Conservation (phyloP, 148 eudicot genomes). For the Rhododendron ferrugineum region DNA sequence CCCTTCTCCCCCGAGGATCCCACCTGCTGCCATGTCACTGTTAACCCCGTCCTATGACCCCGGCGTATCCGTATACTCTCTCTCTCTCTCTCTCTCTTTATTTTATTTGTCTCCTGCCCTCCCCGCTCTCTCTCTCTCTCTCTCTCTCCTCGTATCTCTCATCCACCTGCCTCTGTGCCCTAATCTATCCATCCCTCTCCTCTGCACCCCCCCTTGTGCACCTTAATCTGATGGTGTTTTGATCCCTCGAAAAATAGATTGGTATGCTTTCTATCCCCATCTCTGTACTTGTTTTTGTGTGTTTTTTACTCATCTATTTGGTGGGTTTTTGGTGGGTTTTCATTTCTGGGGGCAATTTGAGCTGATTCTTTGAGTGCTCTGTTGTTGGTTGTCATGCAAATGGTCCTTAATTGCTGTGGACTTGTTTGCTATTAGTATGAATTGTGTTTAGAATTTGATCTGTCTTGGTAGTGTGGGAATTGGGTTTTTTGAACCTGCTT, state of each 20-base stretch:
- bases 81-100: constrained; percentile 17
- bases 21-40: constrained; percentile 35
- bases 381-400: background rate
- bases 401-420: constrained; percentile 8
- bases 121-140: constrained; percentile 17
- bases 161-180: constrained; percentile 31
- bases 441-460: background rate
- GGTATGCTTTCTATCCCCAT: constrained; percentile 14
- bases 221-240: constrained; percentile 12
- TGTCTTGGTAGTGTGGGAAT: background rate
- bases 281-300: constrained; percentile 6
- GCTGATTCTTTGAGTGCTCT: constrained; percentile 1
- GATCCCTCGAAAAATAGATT: constrained; percentile 17
- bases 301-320: constrained; percentile 1
- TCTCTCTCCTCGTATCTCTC: constrained; percentile 26
- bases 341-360: constrained; percentile 9
- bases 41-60: constrained; percentile 28
- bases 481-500: constrained; percentile 2
- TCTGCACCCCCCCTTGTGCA: background rate
- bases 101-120: constrained; percentile 11
- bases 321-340: constrained; percentile 11
- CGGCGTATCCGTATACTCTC: constrained; percentile 33
- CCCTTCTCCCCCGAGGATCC: constrained; percentile 14
- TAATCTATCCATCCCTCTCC: constrained; percentile 17
- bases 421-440: constrained; percentile 3